Evolutionary conservation across 1,284 basidiomycete species (phyloP).

Genomic region (Leccinum griseonigrum): DNA sequence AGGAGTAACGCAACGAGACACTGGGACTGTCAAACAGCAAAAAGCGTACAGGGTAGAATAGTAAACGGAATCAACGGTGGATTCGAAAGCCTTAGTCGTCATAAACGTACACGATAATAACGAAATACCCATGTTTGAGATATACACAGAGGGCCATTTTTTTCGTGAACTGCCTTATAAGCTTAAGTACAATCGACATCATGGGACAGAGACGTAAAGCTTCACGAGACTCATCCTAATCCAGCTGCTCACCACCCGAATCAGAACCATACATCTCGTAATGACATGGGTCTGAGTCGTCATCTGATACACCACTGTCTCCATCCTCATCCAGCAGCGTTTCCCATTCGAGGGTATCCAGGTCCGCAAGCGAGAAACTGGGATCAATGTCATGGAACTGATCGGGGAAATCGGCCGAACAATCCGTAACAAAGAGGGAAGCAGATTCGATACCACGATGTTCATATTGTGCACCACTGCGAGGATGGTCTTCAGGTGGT

Average conservation of each 20-base stretch:
- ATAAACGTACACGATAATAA: no score
- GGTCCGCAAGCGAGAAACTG: neutral
- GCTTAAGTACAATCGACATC: no score
- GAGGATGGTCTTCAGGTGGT: neutral
- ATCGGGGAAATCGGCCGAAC: neutral
- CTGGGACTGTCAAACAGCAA: no score
- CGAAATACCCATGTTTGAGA: no score
- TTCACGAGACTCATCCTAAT: neutral
- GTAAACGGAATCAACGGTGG: no score
- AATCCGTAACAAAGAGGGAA: neutral
- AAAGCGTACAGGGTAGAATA: no score
- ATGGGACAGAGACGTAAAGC: no score
- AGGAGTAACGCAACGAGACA: no score
- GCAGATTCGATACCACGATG: neutral
- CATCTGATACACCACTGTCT: neutral
- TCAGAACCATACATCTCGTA: neutral
- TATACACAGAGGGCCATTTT: no score
- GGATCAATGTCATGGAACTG: neutral
- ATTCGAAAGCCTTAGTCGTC: no score
- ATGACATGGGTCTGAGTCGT: neutral
- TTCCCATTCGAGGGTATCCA: neutral
- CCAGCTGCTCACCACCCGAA: neutral
- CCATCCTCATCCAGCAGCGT: neutral
- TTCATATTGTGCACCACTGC: neutral
- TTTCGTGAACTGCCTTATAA: no score